Evolutionary conservation across 2,329 filamentous ascomycete genomes (phyloP).

Genomic region (Pseudogymnoascus sp.): DNA sequence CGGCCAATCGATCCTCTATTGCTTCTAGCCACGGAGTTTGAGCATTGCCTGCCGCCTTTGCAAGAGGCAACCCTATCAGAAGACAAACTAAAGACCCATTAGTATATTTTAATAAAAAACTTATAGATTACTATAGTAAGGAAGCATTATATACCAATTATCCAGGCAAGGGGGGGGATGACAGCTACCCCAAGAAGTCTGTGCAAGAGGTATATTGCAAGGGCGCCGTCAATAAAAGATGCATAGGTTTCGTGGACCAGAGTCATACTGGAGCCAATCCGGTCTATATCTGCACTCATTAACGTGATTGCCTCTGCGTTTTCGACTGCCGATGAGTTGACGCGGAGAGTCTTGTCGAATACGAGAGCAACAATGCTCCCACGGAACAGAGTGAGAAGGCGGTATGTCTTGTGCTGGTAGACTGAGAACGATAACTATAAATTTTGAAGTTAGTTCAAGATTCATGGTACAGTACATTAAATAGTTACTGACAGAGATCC

Average conservation of each 20-base stretch:
- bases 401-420: slow-evolving; percentile 13
- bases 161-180: not conserved
- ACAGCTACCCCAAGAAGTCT: not conserved
- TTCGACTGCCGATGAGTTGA: not conserved
- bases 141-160: not conserved
- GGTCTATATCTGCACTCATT: not conserved
- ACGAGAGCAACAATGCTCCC: slow-evolving; percentile 11
- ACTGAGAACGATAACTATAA: not conserved
- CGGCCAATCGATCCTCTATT: slow-evolving; percentile 12
- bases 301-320: not conserved
- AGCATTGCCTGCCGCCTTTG: not conserved
- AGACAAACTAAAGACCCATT: not conserved
- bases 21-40: slow-evolving; percentile 12
- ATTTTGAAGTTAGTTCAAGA: not conserved
- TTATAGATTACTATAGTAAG: not conserved
- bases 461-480: not conserved
- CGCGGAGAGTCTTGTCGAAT: slow-evolving; percentile 12
- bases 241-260: not conserved
- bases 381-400: slow-evolving; percentile 12
- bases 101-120: not conserved
- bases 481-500: slow-evolving; percentile 32
- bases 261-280: not conserved
- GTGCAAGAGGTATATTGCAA: not conserved
- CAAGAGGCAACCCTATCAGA: not conserved
- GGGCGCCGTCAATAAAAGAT: not conserved